Base-by-base conservation (phyloP, 805 yeast genomes). In the Brettanomyces sp. region DNA sequence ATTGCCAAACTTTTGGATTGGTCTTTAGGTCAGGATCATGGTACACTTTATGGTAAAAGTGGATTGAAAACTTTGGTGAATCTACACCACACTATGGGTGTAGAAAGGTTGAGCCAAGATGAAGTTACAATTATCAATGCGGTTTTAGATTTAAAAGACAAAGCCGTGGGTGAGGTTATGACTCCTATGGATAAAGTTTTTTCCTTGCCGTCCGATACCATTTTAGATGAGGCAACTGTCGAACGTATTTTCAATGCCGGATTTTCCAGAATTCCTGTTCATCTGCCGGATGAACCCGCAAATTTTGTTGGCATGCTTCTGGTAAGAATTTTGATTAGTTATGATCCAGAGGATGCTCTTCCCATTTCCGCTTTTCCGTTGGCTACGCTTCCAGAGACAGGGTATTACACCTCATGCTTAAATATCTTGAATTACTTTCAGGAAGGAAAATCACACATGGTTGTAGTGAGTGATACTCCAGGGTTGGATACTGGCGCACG, bases 361-460 rank as follows among this genome's bases (percentile, higher is more conserved):
- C 96, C 96, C 0, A 93, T 93, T 30, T 86, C 95, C 1, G 79
- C 89, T 11, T 91, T 91, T 70, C 96, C 98, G 6, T 73, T 91
- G 56, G 98, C 98, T 2, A 93, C 98, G 0, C 73, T 91, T 41
- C 99, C 99, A 0, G 98, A 91, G 66, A 91, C 99, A 0, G 79
- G 84, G 2, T 83, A 87, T 22, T 89, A 84, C 44, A 90, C 98
- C 4, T 88, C 96, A 5, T 91, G 98, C 64, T 72, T 91, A 59
- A 91, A 93, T 65, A 90, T 91, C 53, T 73, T 91, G 58, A 91
- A 91, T 64, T 91, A 91, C 66, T 91, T 93, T 73, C 99, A 91
- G 64, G 97, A 91, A 63, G 99, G 99, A 50, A 90, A 89, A 64
- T 83, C 95, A 1, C 99, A 91, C 65, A 91, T 91, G 99, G 91